Evolutionary conservation across 805 yeast species (phyloP).

Genomic region (Suhomyces prunicola): DNA sequence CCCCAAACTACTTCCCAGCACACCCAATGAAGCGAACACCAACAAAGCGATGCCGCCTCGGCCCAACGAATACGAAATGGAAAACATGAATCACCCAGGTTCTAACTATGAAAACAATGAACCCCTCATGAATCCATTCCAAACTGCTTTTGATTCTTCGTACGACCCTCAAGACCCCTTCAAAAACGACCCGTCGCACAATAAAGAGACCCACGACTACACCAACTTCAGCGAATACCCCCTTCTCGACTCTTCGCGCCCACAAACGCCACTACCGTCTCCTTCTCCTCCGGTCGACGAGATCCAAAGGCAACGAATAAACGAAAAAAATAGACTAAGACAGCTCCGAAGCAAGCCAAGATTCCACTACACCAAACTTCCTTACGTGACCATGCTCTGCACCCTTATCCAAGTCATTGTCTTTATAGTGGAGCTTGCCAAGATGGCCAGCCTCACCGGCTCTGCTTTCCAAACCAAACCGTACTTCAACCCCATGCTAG

Average conservation of each 20-base stretch:
- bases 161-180: background rate
- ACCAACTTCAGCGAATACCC: conserved; percentile 2
- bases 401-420: conserved; percentile 50
- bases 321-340: conserved; percentile 17
- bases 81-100: background rate
- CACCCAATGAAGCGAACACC: background rate
- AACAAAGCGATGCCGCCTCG: conserved; percentile 1
- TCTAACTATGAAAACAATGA: background rate
- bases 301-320: background rate
- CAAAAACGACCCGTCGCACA: background rate
- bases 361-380: conserved; percentile 34
- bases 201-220: background rate
- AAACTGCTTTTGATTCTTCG: conserved; percentile 3
- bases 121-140: conserved; percentile 6
- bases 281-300: conserved; percentile 1
- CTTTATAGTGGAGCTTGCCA: conserved; percentile 58
- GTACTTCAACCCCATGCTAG: conserved; percentile 74
- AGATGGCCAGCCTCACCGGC: conserved; percentile 59
- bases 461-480: conserved; percentile 66
- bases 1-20: conserved; percentile 1
- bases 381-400: conserved; percentile 40
- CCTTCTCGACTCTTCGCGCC: background rate
- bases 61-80: conserved; percentile 10
- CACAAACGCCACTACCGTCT: conserved; percentile 1
- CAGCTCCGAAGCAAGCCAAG: conserved; percentile 27